Conservation (phyloP, 495 filamentous ascomycete genomes). For the Penicillium pancosmium region DNA sequence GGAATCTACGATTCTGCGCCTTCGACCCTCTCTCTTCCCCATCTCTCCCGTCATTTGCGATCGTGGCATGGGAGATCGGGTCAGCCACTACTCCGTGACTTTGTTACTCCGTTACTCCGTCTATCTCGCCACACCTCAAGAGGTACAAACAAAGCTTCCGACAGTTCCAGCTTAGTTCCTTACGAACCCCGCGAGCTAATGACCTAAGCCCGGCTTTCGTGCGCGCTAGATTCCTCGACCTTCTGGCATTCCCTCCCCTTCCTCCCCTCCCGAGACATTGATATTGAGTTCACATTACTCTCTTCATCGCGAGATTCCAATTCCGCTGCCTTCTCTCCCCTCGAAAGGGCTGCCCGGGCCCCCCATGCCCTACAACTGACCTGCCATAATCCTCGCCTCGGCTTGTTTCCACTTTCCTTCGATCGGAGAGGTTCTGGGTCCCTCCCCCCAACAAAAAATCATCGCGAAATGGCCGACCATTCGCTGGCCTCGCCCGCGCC, state of each 20-base stretch:
- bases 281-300: conserved; percentile 21
- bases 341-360: conserved; percentile 31
- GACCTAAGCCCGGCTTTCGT: conserved; percentile 10
- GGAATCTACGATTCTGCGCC: conserved; percentile 5
- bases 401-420: conserved; percentile 10
- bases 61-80: conserved; percentile 16
- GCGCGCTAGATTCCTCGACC: conserved; percentile 26
- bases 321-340: conserved; percentile 9
- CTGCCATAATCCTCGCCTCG: conserved; percentile 7
- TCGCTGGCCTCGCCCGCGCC: conserved; percentile 26
- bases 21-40: background rate
- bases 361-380: conserved; percentile 33
- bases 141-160: conserved; percentile 4
- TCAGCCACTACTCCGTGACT: conserved; percentile 6
- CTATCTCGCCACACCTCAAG: conserved; percentile 8
- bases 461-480: conserved; percentile 39
- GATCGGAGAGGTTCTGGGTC: conserved; percentile 13
- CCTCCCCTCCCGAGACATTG: conserved; percentile 6
- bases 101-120: no score
- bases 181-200: conserved; percentile 23
- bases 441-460: conserved; percentile 9
- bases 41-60: conserved; percentile 2
- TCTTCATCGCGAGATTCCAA: conserved; percentile 18
- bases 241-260: conserved; percentile 33
- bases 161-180: conserved; percentile 10